Conservation (phyloP, 768 basidiomycete genomes). For the Suillus brevipes region DNA sequence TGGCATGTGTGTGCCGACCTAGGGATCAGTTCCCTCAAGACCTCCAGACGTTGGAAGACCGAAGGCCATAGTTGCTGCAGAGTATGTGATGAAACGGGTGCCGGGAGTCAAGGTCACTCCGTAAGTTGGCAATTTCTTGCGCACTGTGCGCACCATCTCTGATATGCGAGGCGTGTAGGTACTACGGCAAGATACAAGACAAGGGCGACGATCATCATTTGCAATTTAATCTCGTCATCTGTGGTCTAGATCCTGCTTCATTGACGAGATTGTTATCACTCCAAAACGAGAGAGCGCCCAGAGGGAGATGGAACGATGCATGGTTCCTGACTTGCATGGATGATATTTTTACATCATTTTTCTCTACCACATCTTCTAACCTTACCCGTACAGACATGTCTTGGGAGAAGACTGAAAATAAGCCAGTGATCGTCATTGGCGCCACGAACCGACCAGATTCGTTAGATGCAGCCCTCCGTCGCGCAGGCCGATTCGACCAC, state of each 20-base stretch:
- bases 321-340: slow-evolving; percentile 99
- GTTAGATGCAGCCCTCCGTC: slow-evolving; percentile 86
- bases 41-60: slow-evolving; percentile 90
- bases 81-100: slow-evolving; percentile 95
- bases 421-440: slow-evolving; percentile 91
- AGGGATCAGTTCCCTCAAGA: slow-evolving; percentile 40
- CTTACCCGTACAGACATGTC: slow-evolving; percentile 73
- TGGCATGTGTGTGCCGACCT: background rate
- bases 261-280: slow-evolving; percentile 98
- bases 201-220: slow-evolving; percentile 93
- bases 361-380: background rate
- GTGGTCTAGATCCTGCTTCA: slow-evolving; percentile 97
- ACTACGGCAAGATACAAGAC: slow-evolving; percentile 97
- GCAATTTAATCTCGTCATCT: slow-evolving; percentile 96
- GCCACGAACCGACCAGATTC: slow-evolving; percentile 97
- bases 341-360: slow-evolving; percentile 46
- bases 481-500: slow-evolving; percentile 90
- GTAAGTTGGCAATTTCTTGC: slow-evolving; percentile 48
- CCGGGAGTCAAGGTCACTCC: slow-evolving; percentile 96
- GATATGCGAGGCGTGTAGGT: slow-evolving; percentile 47
- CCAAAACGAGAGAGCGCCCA: slow-evolving; percentile 98
- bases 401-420: slow-evolving; percentile 92
- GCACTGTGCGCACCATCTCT: slow-evolving; percentile 1
- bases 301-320: slow-evolving; percentile 95
- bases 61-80: slow-evolving; percentile 92